Base-by-base conservation (phyloP, 768 basidiomycete genomes). In the Kondoa malvinella region DNA sequence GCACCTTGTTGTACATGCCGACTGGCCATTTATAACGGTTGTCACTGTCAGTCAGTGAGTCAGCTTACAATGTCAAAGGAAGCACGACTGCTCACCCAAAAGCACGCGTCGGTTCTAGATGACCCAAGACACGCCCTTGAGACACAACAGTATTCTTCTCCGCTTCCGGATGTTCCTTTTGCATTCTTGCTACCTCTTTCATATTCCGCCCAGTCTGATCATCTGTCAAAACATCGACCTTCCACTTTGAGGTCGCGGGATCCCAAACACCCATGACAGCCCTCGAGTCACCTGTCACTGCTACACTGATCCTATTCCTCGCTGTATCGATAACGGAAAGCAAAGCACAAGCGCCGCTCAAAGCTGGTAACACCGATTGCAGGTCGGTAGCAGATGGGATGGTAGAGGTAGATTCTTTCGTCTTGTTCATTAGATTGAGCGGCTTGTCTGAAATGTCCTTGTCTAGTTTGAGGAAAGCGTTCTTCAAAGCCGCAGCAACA, bases 181-280 rank as follows among this genome's bases (percentile, higher is more conserved):
- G 85, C 34, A 95, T 82, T 58, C 89, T 89, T 76, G 82, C 82
- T 29, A 87, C 79, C 77, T 99, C 95, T 59, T 83, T 86, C 17
- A 83, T 85, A 75, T 91, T 96, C 71, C 89, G 84, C 50, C 91
- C 95, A 4, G 92, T 96, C 80, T 96, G 92, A 75, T 97, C 95
- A 77, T 96, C 91, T 31, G 84, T 89, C 70, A 99, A 81, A n/a
- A 89, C 89, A 76, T 95, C 90, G 32, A 92, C 87, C 59, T 85
- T 83, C 95, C 95, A 99, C 65, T 80, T 81, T 65, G 81, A 79
- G 2, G 76, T 77, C 2, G 81, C 81, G 64, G 83, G 82, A 70
- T 89, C 85, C 87, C 88, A 92, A 40, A 89, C 83, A 25, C 95
- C 95, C 26, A 94, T 92, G 3, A 99, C 91, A 15, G 95, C 95